These are phyloP conservation scores for Ajuga reptans DNA, from an alignment of 305 asterid species.

Conservation along the genomic window DNA sequence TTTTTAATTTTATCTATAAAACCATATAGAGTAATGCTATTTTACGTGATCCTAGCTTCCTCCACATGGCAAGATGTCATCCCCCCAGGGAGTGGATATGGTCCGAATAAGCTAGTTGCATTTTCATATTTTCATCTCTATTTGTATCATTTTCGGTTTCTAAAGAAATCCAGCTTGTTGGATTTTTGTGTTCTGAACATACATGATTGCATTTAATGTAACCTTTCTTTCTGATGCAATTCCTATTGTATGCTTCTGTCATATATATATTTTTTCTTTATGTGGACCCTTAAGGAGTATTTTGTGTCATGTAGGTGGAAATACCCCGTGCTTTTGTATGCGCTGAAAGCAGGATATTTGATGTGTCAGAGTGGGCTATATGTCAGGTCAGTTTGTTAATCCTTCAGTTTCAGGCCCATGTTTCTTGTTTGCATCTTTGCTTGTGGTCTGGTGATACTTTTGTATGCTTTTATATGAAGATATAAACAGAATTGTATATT, in stretches of 20 bases:
- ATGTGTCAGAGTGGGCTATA: slow-evolving; percentile 98
- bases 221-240: not conserved
- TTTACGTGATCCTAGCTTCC: not conserved
- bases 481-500: not conserved
- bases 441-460: not conserved
- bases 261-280: not conserved
- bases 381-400: slow-evolving; percentile 66
- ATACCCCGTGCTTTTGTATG: slow-evolving; percentile 98
- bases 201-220: not conserved
- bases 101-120: not conserved
- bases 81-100: not conserved
- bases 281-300: not conserved
- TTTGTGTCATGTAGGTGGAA: slow-evolving; percentile 49
- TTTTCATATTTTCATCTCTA: not conserved
- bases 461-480: not conserved
- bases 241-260: not conserved
- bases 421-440: not conserved
- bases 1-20: not conserved
- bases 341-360: slow-evolving; percentile 92
- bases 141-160: not conserved
- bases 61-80: not conserved
- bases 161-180: not conserved
- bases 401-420: not conserved
- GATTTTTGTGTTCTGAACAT: not conserved
- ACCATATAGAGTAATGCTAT: no score